These are phyloP conservation scores for Hydrangea macrophylla DNA, from an alignment of 148 eudicot genomes.

Conservation along the genomic window DNA sequence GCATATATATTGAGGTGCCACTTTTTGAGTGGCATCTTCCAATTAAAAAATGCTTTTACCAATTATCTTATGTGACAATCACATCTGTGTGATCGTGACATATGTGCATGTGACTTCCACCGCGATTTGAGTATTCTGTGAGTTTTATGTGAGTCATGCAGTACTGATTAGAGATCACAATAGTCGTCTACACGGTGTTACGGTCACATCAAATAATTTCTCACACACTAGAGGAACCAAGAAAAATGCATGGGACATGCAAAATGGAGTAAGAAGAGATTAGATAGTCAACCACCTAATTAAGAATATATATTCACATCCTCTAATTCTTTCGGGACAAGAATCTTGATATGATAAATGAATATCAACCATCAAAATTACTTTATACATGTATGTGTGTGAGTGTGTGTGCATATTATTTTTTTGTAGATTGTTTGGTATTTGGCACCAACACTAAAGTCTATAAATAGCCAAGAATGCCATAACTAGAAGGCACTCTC, in stretches of 20 bases:
- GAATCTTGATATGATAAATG: background rate
- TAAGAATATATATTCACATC: background rate
- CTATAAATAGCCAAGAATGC: conserved; percentile 10
- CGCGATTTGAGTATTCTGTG: no score
- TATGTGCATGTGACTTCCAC: background rate
- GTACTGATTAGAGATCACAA: background rate
- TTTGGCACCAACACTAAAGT: conserved; percentile 1
- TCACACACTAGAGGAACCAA: background rate
- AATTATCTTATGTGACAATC: no score
- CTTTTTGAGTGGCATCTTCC: no score
- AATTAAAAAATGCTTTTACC: no score
- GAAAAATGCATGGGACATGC: conserved; percentile 4
- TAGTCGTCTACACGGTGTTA: background rate
- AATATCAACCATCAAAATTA: background rate
- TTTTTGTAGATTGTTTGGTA: background rate
- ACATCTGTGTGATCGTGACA: no score
- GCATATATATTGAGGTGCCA: no score
- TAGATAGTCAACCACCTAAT: background rate
- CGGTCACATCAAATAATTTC: no score
- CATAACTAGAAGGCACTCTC: background rate
- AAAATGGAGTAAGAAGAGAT: background rate
- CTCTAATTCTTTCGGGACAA: background rate
- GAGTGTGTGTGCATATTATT: no score
- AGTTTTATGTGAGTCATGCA: no score
- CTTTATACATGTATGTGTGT: no score